phyloP scores from a whole-genome alignment of 306 rosid species.

The Vachellia collinsii region DNA sequence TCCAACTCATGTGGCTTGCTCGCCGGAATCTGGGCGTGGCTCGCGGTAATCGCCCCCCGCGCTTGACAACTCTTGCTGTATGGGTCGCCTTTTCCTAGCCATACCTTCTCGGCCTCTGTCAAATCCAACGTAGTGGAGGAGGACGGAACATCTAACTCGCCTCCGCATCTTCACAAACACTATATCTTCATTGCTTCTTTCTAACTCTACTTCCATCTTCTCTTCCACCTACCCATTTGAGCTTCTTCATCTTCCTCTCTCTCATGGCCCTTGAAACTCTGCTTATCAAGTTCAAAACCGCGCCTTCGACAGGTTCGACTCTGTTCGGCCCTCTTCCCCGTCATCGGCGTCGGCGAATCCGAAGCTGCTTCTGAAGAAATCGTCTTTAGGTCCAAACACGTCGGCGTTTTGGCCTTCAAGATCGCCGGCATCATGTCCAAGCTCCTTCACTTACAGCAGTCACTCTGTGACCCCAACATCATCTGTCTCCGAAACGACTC shows the following conservation, averaged over 20 bases:
- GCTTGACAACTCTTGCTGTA: too few relatives aligned
- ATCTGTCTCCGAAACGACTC: slow-evolving; percentile 69
- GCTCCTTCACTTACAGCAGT: slow-evolving; percentile 85
- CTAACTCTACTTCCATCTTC: neutral
- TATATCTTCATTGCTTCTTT: slow-evolving; percentile 3
- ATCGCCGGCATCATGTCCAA: slow-evolving; percentile 85
- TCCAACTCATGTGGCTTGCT: too few relatives aligned
- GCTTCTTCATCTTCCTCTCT: neutral
- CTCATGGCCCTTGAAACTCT: slow-evolving; percentile 84
- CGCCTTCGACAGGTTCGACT: slow-evolving; percentile 60
- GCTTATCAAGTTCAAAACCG: slow-evolving; percentile 72
- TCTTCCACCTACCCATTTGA: neutral
- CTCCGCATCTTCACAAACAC: slow-evolving; percentile 35
- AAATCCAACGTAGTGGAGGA: too few relatives aligned
- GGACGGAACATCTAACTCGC: too few relatives aligned
- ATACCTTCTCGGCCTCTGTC: too few relatives aligned
- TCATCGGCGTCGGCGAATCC: slow-evolving; percentile 27
- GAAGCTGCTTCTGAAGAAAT: slow-evolving; percentile 33
- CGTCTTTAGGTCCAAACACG: slow-evolving; percentile 41
- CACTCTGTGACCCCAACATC: slow-evolving; percentile 71
- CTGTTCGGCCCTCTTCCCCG: slow-evolving; percentile 31
- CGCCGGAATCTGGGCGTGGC: too few relatives aligned
- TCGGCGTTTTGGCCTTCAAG: slow-evolving; percentile 85
- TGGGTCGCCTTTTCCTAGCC: too few relatives aligned
- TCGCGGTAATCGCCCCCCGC: too few relatives aligned